Evolutionary conservation across 1,284 basidiomycete genomes (phyloP), one percentile per base, ranked within the genome.

Genomic region (Malassezia nana): DNA sequence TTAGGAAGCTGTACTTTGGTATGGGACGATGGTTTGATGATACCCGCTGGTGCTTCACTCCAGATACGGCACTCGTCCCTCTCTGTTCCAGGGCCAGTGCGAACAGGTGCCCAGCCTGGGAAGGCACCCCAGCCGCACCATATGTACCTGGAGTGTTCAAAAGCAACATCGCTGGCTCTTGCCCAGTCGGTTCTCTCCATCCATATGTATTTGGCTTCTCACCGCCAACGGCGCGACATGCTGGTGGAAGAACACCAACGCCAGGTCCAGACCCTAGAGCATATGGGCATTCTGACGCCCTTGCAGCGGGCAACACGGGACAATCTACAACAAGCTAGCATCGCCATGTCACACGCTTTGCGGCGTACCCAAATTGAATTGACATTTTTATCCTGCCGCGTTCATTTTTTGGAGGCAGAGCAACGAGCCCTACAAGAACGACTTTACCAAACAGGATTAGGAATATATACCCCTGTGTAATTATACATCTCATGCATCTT

Each of bases 281-380:
- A 50, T 22, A 25, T 50, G 20, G 29, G 49, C 22, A 12, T 52
- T 15, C 18, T 52, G 13, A 52, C 50, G 2, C 50, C 50, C n/a
- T 20, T 53, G 38, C 51, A 46, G 22, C 32, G 35, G 6, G n/a
- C 45, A 6, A 53, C 43, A 12, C 44, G 51, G 4, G 51, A 47
- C 9, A 29, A 52, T 6, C 28, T 52, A 16, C n/a, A 46, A 20
- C 24, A 45, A 16, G 26, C 50, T 3, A 33, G 15, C 13, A 22
- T 10, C n/a, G 25, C 25, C 12, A 22, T 45, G 5, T 32, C 28
- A 2, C 51, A 29, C 15, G 10, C 29, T n/a, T 32, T 53, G 22
- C 38, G 28, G 8, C 16, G 10, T 2, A 48, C 32, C 6, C 51
- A 53, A 10, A 41, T 22, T 13, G 45, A 53, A 25, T 40, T 47